Conservation (phyloP, 2,329 filamentous ascomycete genomes). For the Diaporthe eres region DNA sequence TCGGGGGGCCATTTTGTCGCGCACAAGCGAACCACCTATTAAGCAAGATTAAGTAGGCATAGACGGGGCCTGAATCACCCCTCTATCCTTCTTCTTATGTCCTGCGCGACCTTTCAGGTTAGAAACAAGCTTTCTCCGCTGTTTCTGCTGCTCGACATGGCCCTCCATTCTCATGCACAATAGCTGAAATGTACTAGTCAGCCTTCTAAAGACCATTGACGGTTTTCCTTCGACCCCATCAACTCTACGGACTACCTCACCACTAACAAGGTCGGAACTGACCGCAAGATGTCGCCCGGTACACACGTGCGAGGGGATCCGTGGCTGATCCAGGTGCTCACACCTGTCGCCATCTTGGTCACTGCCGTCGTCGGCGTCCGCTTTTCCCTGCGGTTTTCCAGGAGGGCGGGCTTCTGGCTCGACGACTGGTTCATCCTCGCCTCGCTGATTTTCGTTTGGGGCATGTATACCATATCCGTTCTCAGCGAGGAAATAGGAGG, state of each 20-base stretch:
- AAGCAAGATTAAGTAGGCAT: not conserved
- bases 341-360: not conserved
- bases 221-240: not conserved
- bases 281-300: not conserved
- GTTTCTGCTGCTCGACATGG: not conserved
- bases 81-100: not conserved
- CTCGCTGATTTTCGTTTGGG: not conserved
- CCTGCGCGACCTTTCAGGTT: not conserved
- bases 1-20: not conserved
- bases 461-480: not conserved
- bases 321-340: slow-evolving; percentile 15
- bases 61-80: too few species aligned
- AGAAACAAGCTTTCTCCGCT: not conserved
- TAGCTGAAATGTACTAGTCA: not conserved
- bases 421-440: slow-evolving; percentile 30
- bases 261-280: too few species aligned
- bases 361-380: slow-evolving; percentile 10
- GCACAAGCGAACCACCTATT: not conserved
- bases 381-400: not conserved
- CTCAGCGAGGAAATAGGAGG: not conserved
- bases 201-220: not conserved
- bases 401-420: slow-evolving; percentile 5
- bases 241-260: not conserved
- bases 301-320: not conserved
- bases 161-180: too few species aligned